Base-by-base conservation (phyloP, 148 eudicot genomes). In the Oxyria digyna region DNA sequence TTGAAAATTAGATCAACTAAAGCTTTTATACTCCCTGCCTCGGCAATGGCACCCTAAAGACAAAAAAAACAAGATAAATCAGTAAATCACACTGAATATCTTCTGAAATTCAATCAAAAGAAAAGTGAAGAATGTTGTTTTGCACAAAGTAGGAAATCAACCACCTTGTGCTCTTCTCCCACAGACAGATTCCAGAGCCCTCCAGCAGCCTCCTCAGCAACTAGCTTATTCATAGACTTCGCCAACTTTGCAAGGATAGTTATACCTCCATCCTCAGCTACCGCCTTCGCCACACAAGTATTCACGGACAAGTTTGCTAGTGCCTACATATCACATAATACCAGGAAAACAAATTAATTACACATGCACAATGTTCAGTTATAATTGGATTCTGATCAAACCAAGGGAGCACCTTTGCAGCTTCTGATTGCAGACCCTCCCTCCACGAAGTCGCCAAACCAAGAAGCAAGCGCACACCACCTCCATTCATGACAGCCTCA, bases 161-260 rank as follows among this genome's bases (percentile, higher is more conserved):
- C 67, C 81, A 94, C 99, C 93, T 91, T 94, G 74, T 94, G 99
- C 75, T 94, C 99, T 85, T 94, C 99, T 43, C 97, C 99, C 41
- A 94, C 99, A 15, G 99, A 94, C 72, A 94, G 87, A 81, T 94
- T 94, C 97, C 97, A 94, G 18, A 94, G 82, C 69, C 99, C 99
- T 74, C 99, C 97, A 46, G 97, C 99, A 74, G 99, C 99, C 91
- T 94, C 99, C 79, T 94, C 97, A 9, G 96, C 99, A 8, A 91
- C 97, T 81, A 90, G 78, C 81, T 84, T 91, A 75, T 94, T 94
- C 92, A 81, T 84, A 55, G 99, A 91, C 81, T 83, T 86, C 26
- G 97, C 97, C 76, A 94, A 75, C 73, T 80, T 82, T 7, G 89
- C 85, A 71, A 94, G 96, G 71, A 91, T 85, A 41, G 73, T 73